Evolutionary conservation across 768 basidiomycete species (phyloP).

Genomic region (Mycena polygramma): DNA sequence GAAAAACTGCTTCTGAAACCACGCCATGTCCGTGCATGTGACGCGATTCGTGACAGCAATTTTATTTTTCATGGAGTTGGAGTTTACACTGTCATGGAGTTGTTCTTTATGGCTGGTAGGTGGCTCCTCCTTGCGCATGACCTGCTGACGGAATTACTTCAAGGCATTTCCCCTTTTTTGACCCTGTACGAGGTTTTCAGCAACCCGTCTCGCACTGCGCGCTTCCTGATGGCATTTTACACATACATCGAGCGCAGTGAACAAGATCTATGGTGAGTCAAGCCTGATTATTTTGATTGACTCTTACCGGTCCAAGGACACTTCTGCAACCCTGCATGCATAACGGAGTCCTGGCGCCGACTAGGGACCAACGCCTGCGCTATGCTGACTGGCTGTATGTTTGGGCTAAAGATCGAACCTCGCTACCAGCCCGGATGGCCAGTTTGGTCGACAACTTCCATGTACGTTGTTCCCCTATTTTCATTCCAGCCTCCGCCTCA

Average conservation of each 20-base stretch:
- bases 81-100: constrained; percentile 40
- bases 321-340: constrained; percentile 3
- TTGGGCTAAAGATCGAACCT: constrained; percentile 31
- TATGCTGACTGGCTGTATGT: constrained; percentile 42
- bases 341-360: constrained; percentile 31
- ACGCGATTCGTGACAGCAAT: constrained; percentile 23
- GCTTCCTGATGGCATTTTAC: constrained; percentile 40
- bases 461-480: constrained; percentile 16
- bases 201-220: constrained; percentile 38
- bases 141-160: not conserved
- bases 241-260: constrained; percentile 24
- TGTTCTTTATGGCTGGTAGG: constrained; percentile 40
- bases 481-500: not conserved
- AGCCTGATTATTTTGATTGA: not conserved
- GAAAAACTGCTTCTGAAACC: not conserved
- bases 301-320: not conserved
- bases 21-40: constrained; percentile 19
- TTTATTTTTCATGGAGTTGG: constrained; percentile 38
- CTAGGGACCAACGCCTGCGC: constrained; percentile 24
- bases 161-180: constrained; percentile 39
- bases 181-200: constrained; percentile 40
- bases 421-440: constrained; percentile 20
- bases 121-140: not conserved
- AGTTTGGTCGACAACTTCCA: constrained; percentile 34
- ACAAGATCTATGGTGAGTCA: constrained; percentile 27